Evolutionary conservation across 148 eudicot species (phyloP).

Genomic region (Gaultheria prostrata): DNA sequence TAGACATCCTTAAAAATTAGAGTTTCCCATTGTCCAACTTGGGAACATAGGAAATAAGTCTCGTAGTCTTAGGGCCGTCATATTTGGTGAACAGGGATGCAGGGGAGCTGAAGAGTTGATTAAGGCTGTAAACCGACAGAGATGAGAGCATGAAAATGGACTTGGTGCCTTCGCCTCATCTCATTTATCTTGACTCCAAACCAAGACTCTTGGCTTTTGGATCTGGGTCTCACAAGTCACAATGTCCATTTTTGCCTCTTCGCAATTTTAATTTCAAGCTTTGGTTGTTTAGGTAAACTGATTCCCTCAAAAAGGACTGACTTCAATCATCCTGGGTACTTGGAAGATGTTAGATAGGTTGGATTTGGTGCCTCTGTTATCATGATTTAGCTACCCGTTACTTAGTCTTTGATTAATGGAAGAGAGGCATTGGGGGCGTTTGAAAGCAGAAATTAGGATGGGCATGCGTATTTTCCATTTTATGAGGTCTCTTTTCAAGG

Average conservation of each 20-base stretch:
- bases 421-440: no score
- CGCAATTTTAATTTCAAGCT: no score
- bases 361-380: background rate
- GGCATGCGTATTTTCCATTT: no score
- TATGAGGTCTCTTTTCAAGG: background rate
- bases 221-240: background rate
- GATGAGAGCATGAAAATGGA: background rate
- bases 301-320: background rate
- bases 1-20: background rate
- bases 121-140: background rate
- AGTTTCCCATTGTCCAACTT: background rate
- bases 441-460: background rate
- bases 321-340: background rate
- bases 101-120: background rate
- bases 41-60: background rate
- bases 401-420: no score
- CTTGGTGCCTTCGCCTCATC: background rate
- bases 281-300: background rate
- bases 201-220: background rate
- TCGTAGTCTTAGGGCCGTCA: background rate
- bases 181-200: background rate
- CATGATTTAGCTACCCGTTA: no score
- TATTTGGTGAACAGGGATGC: background rate
- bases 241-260: no score
- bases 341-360: background rate